Conservation (phyloP, 2,329 filamentous ascomycete species). For the Stemphylium lycopersici region DNA sequence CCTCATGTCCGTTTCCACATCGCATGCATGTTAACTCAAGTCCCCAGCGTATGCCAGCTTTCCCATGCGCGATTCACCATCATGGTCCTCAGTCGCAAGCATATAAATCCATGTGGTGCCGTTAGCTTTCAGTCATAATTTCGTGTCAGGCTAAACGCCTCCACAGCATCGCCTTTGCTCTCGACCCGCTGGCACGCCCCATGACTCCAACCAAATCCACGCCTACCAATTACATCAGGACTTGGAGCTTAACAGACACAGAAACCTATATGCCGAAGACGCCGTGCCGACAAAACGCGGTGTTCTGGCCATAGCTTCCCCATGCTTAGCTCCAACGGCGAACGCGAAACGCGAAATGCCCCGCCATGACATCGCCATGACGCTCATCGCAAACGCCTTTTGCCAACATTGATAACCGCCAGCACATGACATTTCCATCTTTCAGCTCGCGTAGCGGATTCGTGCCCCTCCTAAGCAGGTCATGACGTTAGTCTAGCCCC, state of each 20-base stretch:
- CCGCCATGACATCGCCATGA: constrained; percentile 40
- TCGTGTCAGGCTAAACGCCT: background rate
- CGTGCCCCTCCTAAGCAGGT: constrained; percentile 29
- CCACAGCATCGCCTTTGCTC: background rate
- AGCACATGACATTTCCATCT: constrained; percentile 19
- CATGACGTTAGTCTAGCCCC: constrained; percentile 39
- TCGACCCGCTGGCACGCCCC: background rate
- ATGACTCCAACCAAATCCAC: background rate
- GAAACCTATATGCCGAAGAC: constrained; percentile 5
- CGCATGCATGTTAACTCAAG: background rate
- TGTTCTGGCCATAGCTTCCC: constrained; percentile 17
- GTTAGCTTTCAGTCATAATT: background rate
- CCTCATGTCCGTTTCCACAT: background rate
- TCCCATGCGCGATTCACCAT: constrained; percentile 16
- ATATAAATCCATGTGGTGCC: constrained; percentile 13
- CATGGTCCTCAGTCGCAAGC: constrained; percentile 25
- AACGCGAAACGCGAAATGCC: constrained; percentile 16
- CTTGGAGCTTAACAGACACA: background rate
- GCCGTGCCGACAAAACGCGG: constrained; percentile 2
- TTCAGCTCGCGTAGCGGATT: constrained; percentile 19
- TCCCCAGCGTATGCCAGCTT: background rate
- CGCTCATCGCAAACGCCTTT: constrained; percentile 23
- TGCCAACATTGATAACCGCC: constrained; percentile 23
- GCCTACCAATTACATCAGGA: constrained; percentile 1
- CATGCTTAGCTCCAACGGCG: constrained; percentile 17